These are phyloP conservation scores for Spongiforma sp. DNA, from an alignment of 1,284 basidiomycete genomes.

Conservation along the genomic window DNA sequence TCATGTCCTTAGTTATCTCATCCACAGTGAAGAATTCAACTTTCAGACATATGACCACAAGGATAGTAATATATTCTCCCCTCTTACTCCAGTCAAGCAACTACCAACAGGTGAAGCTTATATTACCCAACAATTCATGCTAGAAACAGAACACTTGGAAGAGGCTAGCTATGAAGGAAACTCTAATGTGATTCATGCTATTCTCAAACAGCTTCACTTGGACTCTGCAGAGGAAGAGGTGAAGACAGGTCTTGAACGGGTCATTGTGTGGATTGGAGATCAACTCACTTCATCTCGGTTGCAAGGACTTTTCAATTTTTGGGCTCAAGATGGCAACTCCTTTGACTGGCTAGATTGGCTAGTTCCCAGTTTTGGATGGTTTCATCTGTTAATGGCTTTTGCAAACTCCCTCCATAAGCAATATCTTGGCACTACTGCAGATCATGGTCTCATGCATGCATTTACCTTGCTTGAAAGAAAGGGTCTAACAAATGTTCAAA, in stretches of 20 bases:
- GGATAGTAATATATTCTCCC: neutral
- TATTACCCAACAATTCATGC: neutral
- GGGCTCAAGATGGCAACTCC: conserved; percentile 20
- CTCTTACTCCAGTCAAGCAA: too few relatives aligned
- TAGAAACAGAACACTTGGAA: neutral
- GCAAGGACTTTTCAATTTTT: conserved; percentile 21
- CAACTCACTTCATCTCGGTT: conserved; percentile 28
- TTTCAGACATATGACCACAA: neutral
- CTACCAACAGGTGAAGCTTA: too few relatives aligned
- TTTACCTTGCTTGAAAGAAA: too few relatives aligned
- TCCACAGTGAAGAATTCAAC: too few relatives aligned
- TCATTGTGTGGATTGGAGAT: conserved; percentile 22
- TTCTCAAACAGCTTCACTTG: neutral
- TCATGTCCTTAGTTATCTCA: too few relatives aligned
- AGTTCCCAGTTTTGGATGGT: conserved; percentile 22
- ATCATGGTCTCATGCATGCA: too few relatives aligned
- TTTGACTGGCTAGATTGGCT: conserved; percentile 26
- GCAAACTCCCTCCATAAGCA: conserved; percentile 26
- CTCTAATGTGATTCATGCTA: neutral
- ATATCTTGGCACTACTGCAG: conserved; percentile 11
- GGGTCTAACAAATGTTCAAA: too few relatives aligned
- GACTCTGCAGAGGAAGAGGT: conserved; percentile 9
- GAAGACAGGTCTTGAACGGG: conserved; percentile 8
- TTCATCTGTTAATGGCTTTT: conserved; percentile 25
- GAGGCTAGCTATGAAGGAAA: neutral